These are phyloP conservation scores for Psilocybe subaeruginosa DNA, from an alignment of 768 basidiomycete species.

Conservation along the genomic window DNA sequence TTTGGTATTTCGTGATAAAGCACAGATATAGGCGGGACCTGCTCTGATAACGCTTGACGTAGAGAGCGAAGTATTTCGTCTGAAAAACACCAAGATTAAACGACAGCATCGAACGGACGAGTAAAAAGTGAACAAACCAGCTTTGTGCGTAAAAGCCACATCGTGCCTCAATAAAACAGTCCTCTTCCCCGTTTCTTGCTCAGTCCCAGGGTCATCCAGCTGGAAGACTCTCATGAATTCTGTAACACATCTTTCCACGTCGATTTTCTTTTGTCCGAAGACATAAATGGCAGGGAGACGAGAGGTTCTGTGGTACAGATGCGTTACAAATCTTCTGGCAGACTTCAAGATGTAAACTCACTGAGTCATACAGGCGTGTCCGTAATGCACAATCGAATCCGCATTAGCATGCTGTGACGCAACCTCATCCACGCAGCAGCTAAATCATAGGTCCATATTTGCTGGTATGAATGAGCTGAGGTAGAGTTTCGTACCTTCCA, in stretches of 20 bases:
- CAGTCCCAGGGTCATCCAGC: slow-evolving; percentile 9
- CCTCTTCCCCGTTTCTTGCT: slow-evolving; percentile 16
- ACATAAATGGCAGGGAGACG: slow-evolving; percentile 90
- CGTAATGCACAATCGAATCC: slow-evolving; percentile 92
- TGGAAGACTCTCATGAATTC: slow-evolving; percentile 40
- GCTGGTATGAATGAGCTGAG: neutral
- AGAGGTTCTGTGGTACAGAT: slow-evolving; percentile 60
- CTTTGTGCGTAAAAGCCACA: slow-evolving; percentile 72
- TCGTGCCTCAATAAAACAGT: slow-evolving; percentile 70
- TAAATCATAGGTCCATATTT: slow-evolving; percentile 27
- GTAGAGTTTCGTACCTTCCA: slow-evolving; percentile 67
- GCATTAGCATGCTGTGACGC: slow-evolving; percentile 94
- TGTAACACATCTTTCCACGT: slow-evolving; percentile 52
- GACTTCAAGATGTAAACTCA: slow-evolving; percentile 40
- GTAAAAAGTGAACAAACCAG: slow-evolving; percentile 43
- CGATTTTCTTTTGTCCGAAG: slow-evolving; percentile 76
- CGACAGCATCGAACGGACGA: neutral
- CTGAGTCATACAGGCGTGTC: slow-evolving; percentile 95
- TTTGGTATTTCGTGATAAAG: slow-evolving; percentile 31
- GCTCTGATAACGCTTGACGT: slow-evolving; percentile 24
- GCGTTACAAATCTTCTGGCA: neutral
- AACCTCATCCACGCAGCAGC: slow-evolving; percentile 97
- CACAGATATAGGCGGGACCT: slow-evolving; percentile 26
- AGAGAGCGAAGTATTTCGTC: slow-evolving; percentile 36
- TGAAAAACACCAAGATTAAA: slow-evolving; percentile 19